Evolutionary conservation across 2,329 filamentous ascomycete species (phyloP).

Genomic region (Xylaria sp.): DNA sequence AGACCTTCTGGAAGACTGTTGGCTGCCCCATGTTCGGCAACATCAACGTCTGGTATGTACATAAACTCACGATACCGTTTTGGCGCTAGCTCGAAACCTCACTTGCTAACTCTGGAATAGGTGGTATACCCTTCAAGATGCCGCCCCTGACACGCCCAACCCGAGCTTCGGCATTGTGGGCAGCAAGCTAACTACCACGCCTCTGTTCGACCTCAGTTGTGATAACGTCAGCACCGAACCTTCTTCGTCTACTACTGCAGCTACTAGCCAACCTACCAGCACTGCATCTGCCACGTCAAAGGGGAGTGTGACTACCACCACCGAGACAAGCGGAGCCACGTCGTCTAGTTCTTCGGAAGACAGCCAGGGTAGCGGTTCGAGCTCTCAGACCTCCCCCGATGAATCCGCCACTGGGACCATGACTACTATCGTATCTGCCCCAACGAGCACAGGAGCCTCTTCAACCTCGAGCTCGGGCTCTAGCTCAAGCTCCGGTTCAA

Average conservation of each 20-base stretch:
- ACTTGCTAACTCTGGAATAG: neutral
- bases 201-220: constrained; percentile 73
- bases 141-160: constrained; percentile 66
- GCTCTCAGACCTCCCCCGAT: constrained; percentile 46
- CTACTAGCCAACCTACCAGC: constrained; percentile 34
- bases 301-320: neutral
- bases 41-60: constrained; percentile 70
- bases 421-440: constrained; percentile 29
- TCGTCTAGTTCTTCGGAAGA: constrained; percentile 39
- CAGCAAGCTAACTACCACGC: constrained; percentile 61
- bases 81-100: neutral
- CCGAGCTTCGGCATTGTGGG: constrained; percentile 79
- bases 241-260: constrained; percentile 37
- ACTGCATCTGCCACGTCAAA: constrained; percentile 31
- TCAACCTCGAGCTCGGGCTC: constrained; percentile 40
- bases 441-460: constrained; percentile 36
- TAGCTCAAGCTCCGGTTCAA: constrained; percentile 46
- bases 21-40: constrained; percentile 76
- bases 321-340: neutral
- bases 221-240: constrained; percentile 46
- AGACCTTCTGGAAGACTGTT: constrained; percentile 83
- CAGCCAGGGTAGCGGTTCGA: constrained; percentile 42
- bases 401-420: constrained; percentile 41
- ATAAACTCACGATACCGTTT: neutral
- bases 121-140: constrained; percentile 79